phyloP scores from a whole-genome alignment of 2,329 filamentous ascomycete genomes.

The Fusarium annulatum region DNA sequence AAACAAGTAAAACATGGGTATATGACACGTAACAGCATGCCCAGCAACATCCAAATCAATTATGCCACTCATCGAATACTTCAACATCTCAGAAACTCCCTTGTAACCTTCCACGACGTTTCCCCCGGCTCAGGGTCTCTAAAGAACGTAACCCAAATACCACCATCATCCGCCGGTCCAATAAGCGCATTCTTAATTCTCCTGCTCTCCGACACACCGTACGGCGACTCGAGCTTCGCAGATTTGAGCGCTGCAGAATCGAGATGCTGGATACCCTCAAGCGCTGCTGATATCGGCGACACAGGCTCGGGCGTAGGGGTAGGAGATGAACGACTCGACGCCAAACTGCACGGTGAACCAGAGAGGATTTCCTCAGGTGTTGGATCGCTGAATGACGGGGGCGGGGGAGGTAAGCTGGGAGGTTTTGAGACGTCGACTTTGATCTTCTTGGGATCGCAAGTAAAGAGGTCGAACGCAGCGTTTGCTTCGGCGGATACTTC shows the following conservation, averaged over 20 bases:
- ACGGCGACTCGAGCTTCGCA: slow-evolving; percentile 41
- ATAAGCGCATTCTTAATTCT: slow-evolving; percentile 49
- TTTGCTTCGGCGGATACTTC: not conserved
- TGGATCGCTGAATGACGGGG: slow-evolving; percentile 32
- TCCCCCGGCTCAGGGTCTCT: slow-evolving; percentile 38
- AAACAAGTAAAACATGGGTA: not conserved
- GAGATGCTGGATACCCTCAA: slow-evolving; percentile 31
- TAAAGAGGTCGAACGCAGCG: not conserved
- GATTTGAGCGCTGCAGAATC: slow-evolving; percentile 19
- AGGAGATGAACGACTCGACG: slow-evolving; percentile 9
- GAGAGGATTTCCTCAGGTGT: slow-evolving; percentile 2
- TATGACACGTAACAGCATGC: not conserved
- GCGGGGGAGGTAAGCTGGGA: slow-evolving; percentile 14
- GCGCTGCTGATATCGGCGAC: slow-evolving; percentile 26
- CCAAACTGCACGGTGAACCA: not conserved
- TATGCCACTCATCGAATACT: not conserved
- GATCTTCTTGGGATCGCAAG: slow-evolving; percentile 4
- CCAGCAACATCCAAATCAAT: not conserved
- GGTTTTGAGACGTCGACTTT: slow-evolving; percentile 20
- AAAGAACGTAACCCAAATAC: slow-evolving; percentile 48
- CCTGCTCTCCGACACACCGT: slow-evolving; percentile 40
- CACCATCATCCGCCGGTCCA: slow-evolving; percentile 38
- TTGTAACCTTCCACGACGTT: slow-evolving; percentile 46
- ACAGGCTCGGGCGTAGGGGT: not conserved
- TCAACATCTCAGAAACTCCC: slow-evolving; percentile 43